These are phyloP conservation scores for Ascochyta rabiei DNA, from an alignment of 2,329 filamentous ascomycete genomes.

Conservation along the genomic window DNA sequence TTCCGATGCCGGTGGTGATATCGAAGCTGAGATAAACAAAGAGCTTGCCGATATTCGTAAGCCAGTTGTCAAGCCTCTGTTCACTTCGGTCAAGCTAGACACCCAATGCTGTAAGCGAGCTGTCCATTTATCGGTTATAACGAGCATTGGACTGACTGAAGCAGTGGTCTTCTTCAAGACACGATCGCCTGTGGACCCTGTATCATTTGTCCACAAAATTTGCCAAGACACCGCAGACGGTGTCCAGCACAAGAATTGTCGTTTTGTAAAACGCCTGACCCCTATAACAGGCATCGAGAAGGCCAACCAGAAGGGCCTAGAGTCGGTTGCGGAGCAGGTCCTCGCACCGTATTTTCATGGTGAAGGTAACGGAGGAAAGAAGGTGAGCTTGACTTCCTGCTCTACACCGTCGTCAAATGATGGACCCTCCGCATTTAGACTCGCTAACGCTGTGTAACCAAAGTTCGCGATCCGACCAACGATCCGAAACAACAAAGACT, in stretches of 20 bases:
- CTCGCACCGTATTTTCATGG: constrained; percentile 68
- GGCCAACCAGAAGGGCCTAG: constrained; percentile 71
- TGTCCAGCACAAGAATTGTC: constrained; percentile 59
- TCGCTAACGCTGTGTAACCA: constrained; percentile 25
- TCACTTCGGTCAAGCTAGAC: constrained; percentile 60
- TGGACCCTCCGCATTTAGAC: constrained; percentile 11
- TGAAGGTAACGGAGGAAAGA: constrained; percentile 55
- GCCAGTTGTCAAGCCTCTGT: constrained; percentile 55
- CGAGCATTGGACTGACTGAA: constrained; percentile 19
- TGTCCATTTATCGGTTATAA: background rate
- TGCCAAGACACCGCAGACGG: constrained; percentile 62
- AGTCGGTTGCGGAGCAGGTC: constrained; percentile 67
- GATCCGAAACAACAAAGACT: constrained; percentile 72
- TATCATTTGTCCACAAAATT: constrained; percentile 63
- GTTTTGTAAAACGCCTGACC: constrained; percentile 65
- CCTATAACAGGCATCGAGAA: constrained; percentile 66
- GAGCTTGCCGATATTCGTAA: constrained; percentile 71
- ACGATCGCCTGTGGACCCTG: constrained; percentile 62
- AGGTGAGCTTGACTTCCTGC: constrained; percentile 51
- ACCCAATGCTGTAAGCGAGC: constrained; percentile 59
- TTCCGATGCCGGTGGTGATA: constrained; percentile 57
- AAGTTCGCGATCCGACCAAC: constrained; percentile 87
- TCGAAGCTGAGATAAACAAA: constrained; percentile 73
- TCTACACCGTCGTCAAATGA: constrained; percentile 11
- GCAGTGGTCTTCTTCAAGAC: constrained; percentile 65